Evolutionary conservation across 176 grass and related monocot species (phyloP).

Genomic region (Bonia amplexicaulis): DNA sequence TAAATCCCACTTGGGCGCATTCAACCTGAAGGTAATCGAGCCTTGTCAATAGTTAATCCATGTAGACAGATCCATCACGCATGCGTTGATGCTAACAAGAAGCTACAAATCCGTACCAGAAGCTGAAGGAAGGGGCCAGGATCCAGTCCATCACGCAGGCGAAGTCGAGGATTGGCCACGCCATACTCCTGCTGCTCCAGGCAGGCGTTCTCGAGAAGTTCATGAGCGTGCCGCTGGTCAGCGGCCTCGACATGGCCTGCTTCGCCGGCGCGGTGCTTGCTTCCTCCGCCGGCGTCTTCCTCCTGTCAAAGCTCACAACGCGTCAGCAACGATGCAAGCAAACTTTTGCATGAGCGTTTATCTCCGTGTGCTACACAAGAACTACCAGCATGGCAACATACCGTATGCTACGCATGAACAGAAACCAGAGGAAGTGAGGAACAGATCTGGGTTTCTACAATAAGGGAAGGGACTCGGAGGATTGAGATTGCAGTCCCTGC

Average conservation of each 20-base stretch:
- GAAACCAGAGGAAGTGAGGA: background rate
- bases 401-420: background rate
- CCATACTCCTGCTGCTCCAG: constrained; percentile 69
- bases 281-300: constrained; percentile 70
- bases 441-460: background rate
- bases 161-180: constrained; percentile 81
- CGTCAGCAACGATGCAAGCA: background rate
- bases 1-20: constrained; percentile 41
- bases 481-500: background rate
- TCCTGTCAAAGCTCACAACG: constrained; percentile 52
- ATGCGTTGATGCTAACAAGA: background rate
- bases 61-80: background rate
- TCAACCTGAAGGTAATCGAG: constrained; percentile 46
- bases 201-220: constrained; percentile 72
- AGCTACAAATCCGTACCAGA: constrained; percentile 38
- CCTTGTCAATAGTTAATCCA: background rate
- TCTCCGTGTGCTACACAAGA: background rate
- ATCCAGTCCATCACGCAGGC: constrained; percentile 49
- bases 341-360: background rate
- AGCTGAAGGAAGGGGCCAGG: constrained; percentile 57
- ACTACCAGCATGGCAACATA: background rate
- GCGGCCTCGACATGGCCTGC: constrained; percentile 66
- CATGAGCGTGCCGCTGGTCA: constrained; percentile 61
- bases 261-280: constrained; percentile 63
- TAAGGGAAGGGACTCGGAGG: background rate